Base-by-base conservation (phyloP, 2,329 filamentous ascomycete species). In the Fusarium brevicatenulatum region DNA sequence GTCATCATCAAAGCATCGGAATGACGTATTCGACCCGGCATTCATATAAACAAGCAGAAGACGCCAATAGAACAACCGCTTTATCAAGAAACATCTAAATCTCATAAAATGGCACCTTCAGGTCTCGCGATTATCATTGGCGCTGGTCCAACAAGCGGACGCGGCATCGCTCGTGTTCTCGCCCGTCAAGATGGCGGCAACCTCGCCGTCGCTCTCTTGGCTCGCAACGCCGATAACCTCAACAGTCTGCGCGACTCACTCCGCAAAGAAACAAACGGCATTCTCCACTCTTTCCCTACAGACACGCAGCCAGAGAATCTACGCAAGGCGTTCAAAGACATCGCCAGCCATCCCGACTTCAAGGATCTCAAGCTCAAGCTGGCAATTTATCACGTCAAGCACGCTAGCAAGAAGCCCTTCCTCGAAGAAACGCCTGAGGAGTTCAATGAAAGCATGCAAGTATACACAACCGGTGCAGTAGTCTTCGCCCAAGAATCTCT, bases 361-460 rank as follows among this genome's bases (percentile, higher is more conserved):
- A 74, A 80, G 28, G 81, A 80, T 13, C 79, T 90, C 28, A 88
- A 88, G 64, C 81, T 90, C 8, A 81, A 83, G 54, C 73, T 89
- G 16, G 85, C 87, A 3, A 82, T 91, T 32, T 90, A 86, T 78
- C 88, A 86, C 70, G 84, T 90, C 75, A 90, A 89, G 76, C 85
- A 89, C 70, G 82, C 82, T 2, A 83, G 82, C 72, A 88, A 86
- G 78, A 89, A 87, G 70, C 86, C 88, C 0, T 90, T 89, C 77
- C 80, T 89, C 52, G 81, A 86, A 46, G 87, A 88, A 73, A 88
- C 86, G 0, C 82, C 85, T 32, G 84, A 88, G 30, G 81, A 82
- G 6, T 87, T 86, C 73, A 84, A 80, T 47, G 78, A 84, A 4
- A 86, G 83, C 55, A 71, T 90, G 65, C 83, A 86, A 58, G 82